Conservation (phyloP, 768 basidiomycete species). For the Rhizopogon vinicolor region DNA sequence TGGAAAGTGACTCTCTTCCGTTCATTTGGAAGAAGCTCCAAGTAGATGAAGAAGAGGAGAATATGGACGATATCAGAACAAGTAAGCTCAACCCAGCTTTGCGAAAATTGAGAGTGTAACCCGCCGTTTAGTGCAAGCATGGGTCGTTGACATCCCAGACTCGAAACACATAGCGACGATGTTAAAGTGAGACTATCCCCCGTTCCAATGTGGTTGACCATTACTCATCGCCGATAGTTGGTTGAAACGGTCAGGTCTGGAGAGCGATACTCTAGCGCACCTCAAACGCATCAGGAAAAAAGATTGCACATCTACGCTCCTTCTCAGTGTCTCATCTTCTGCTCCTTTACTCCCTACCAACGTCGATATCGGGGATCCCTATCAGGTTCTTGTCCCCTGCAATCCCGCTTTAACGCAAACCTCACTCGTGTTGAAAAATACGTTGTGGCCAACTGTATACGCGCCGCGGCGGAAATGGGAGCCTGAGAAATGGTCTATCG, state of each 20-base stretch:
- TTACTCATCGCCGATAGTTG: constrained; percentile 41
- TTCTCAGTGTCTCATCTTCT: constrained; percentile 39
- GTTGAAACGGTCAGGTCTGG: constrained; percentile 59
- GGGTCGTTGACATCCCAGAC: constrained; percentile 74
- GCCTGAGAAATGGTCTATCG: constrained; percentile 60
- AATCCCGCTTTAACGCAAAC: constrained; percentile 61
- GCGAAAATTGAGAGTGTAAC: constrained; percentile 1
- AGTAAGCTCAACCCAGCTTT: constrained; percentile 8
- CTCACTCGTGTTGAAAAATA: constrained; percentile 61
- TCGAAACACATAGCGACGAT: constrained; percentile 52
- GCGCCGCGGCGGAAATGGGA: constrained; percentile 67
- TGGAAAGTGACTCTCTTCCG: constrained; percentile 59
- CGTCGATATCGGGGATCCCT: constrained; percentile 46
- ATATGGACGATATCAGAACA: constrained; percentile 45
- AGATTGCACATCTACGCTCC: constrained; percentile 42
- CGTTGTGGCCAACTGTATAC: constrained; percentile 85
- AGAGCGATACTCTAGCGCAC: constrained; percentile 60
- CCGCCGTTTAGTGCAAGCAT: constrained; percentile 52
- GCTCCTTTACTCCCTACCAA: constrained; percentile 49
- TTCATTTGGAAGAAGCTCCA: constrained; percentile 57
- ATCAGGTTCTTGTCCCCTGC: constrained; percentile 57
- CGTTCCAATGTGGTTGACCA: background rate
- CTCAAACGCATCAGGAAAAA: constrained; percentile 73
- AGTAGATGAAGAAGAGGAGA: constrained; percentile 58
- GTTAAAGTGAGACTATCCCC: constrained; percentile 45